A percentile compares a stretch with the other conserved stretches of the same genome.
phyloP scores from a whole-genome alignment of 2,329 filamentous ascomycete genomes.

The Fusarium equiseti region DNA sequence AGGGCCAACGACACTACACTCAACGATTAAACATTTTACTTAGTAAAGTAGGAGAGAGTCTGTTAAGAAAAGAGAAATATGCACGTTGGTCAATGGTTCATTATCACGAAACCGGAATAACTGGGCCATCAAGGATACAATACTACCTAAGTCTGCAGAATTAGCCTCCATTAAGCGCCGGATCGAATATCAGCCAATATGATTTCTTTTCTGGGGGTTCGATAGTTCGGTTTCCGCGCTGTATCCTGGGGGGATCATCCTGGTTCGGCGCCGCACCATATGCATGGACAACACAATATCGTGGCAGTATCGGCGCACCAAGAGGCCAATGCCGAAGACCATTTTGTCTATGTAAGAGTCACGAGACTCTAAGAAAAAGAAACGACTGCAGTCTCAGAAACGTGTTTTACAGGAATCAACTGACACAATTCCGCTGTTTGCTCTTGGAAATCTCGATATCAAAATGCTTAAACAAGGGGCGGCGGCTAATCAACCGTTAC shows the following conservation, averaged over 20 bases:
- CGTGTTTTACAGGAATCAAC: neutral
- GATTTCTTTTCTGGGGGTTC: neutral
- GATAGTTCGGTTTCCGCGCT: neutral
- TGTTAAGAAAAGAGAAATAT: constrained; percentile 34
- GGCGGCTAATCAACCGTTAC: constrained; percentile 23
- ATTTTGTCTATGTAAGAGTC: neutral
- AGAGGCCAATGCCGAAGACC: neutral
- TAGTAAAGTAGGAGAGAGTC: constrained; percentile 10
- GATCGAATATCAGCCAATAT: constrained; percentile 7
- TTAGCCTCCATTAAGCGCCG: constrained; percentile 28
- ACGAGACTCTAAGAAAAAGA: neutral
- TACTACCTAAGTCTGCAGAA: constrained; percentile 13
- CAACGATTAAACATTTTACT: constrained; percentile 12
- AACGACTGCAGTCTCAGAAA: neutral
- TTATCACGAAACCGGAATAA: constrained; percentile 39
- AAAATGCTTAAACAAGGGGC: constrained; percentile 5
- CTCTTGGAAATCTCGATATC: neutral
- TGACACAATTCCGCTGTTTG: neutral
- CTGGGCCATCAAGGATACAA: constrained; percentile 20
- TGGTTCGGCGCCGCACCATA: constrained; percentile 7
- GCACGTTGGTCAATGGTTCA: constrained; percentile 36
- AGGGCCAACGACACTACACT: constrained; percentile 20
- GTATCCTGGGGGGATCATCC: constrained; percentile 16
- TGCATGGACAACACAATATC: constrained; percentile 16
- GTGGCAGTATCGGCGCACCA: neutral